Base-by-base conservation (phyloP, 108 stramenopile species). In the Mayamaea pseudoterrestris region DNA sequence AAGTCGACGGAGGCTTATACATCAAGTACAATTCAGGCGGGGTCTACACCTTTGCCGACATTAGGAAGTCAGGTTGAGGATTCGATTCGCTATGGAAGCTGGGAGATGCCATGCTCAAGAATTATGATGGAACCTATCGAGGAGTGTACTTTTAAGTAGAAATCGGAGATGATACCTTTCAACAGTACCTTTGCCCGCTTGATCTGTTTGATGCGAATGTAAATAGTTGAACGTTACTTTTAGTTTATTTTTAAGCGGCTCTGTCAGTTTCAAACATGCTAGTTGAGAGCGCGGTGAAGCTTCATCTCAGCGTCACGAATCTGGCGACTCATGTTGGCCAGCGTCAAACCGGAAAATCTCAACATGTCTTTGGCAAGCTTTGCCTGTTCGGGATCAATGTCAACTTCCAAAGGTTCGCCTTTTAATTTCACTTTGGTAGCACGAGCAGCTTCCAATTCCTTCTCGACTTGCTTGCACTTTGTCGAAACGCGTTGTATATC, bases 91-190 rank as follows among this genome's bases (percentile, higher is more conserved):
- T 91, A 18, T 86, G 83, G 83, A 83, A 76, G 36, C 83, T 81
- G 9, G 89, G 89, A 6, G 89, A 91, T 60, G 89, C 89, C 3
- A 23, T 91, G 49, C 47, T 86, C 41, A 84, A 91, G 50, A 49
- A 40, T 41, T 91, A 91, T 56, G 83, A 86, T 58, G 89, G 89
- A 18, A 71, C 61, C 17, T 91, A 78, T 50, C 66, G 89, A 50
- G 89, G 89, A 5, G 79, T 91, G 14, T 91, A 91, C 50, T 76
- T 86, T 45, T 80, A 80, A 55, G 83, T 86, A 40, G 83, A 91
- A 51, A 64, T 91, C 47, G 36, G 36, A 27, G 89, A 91, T 47
- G 82, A 65, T 1, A 84, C 51, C 17, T 91, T 85, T 59, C 73
- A 84, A 35, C 89, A 91, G 55, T 86, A 65, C 51, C 35, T 68